Evolutionary conservation across 352 stramenopile species (phyloP).

Genomic region (Phytophthora pistaciae): DNA sequence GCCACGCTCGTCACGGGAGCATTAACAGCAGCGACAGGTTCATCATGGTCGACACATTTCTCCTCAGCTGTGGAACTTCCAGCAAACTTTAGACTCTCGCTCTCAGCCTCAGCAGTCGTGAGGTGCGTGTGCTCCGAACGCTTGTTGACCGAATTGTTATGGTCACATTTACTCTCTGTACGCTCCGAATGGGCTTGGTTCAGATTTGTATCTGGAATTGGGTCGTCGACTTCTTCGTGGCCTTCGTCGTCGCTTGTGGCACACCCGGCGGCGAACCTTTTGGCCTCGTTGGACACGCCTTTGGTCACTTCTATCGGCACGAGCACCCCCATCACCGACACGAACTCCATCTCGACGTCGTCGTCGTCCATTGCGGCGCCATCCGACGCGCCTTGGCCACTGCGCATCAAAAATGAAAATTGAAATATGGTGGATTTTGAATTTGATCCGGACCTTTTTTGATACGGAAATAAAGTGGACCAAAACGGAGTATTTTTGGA

Average conservation of each 20-base stretch:
- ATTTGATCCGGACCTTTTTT: background rate
- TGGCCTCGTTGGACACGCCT: slow-evolving; percentile 11
- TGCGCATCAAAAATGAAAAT: background rate
- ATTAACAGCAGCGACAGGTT: background rate
- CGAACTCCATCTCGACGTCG: slow-evolving; percentile 23
- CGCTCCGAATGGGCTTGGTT: background rate
- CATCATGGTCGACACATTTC: background rate
- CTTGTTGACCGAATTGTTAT: background rate
- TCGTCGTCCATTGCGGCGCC: slow-evolving; percentile 2
- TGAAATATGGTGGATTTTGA: background rate
- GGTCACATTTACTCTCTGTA: slow-evolving; percentile 3
- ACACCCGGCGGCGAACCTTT: background rate
- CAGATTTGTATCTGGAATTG: background rate
- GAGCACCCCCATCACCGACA: slow-evolving; percentile 22
- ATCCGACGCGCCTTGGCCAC: slow-evolving; percentile 1
- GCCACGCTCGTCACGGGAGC: background rate
- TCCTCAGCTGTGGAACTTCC: background rate
- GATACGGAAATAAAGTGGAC: background rate
- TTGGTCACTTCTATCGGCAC: slow-evolving; percentile 26
- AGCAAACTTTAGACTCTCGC: background rate
- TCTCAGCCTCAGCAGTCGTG: background rate
- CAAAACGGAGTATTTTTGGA: background rate
- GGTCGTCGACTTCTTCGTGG: background rate
- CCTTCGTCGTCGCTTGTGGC: background rate
- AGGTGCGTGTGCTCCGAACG: background rate